phyloP scores from a whole-genome alignment of 495 filamentous ascomycete genomes.

The Acidomyces sp. region DNA sequence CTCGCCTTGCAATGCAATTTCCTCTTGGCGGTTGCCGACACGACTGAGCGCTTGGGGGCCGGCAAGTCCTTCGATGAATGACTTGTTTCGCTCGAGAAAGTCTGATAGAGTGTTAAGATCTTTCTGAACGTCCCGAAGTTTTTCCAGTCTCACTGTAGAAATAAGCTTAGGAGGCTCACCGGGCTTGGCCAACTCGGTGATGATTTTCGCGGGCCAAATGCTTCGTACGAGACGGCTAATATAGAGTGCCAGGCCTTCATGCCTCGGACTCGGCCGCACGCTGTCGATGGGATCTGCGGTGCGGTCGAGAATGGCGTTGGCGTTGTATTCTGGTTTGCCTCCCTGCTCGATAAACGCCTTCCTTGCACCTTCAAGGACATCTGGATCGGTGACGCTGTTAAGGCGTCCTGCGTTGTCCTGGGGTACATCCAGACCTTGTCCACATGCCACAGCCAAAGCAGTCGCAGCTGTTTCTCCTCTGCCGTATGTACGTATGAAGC shows the following conservation, averaged over 20 bases:
- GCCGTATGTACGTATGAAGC: constrained; percentile 72
- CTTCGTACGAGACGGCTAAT: constrained; percentile 70
- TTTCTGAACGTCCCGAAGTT: constrained; percentile 62
- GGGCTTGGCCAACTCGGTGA: constrained; percentile 42
- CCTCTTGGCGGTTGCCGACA: constrained; percentile 66
- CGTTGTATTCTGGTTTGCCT: constrained; percentile 64
- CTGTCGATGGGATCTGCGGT: constrained; percentile 52
- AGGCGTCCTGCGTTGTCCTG: constrained; percentile 51
- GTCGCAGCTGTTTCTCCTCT: constrained; percentile 75
- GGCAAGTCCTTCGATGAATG: constrained; percentile 80
- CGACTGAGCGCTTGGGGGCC: constrained; percentile 68
- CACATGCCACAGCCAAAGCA: constrained; percentile 90
- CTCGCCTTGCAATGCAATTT: constrained; percentile 79
- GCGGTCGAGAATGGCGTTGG: constrained; percentile 55
- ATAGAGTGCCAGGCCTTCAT: constrained; percentile 77
- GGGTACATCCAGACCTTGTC: constrained; percentile 68
- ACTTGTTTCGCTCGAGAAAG: constrained; percentile 74
- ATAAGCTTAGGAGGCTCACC: constrained; percentile 38
- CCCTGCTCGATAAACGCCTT: constrained; percentile 82
- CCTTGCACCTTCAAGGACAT: constrained; percentile 68
- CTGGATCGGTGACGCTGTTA: constrained; percentile 59
- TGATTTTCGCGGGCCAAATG: constrained; percentile 65
- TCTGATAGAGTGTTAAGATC: constrained; percentile 62
- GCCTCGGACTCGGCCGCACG: constrained; percentile 74
- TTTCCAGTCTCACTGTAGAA: constrained; percentile 43